Percentiles rank a stretch among this genome's conserved stretches.
Conservation (phyloP, 495 filamentous ascomycete species). For the Annulohypoxylon bovei region DNA sequence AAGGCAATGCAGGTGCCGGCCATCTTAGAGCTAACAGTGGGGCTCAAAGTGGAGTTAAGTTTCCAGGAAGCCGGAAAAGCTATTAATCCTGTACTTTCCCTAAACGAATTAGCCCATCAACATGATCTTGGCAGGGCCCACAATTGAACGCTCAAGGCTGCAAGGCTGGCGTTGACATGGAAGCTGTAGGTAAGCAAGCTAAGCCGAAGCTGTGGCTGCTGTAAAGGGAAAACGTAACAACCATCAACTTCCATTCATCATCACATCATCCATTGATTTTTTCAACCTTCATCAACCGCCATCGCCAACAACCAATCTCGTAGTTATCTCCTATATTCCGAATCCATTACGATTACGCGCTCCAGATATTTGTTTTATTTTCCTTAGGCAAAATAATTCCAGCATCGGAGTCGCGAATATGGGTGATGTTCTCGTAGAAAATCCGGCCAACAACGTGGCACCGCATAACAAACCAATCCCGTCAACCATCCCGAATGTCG, state of each 20-base stretch:
- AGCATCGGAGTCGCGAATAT: slow-evolving; percentile 58
- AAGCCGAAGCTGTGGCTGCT: slow-evolving; percentile 12
- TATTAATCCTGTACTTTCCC: slow-evolving; percentile 40
- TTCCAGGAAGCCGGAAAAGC: slow-evolving; percentile 9
- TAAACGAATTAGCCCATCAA: slow-evolving; percentile 7
- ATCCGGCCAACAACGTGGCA: slow-evolving; percentile 73
- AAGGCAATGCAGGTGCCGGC: slow-evolving; percentile 7
- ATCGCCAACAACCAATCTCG: background rate
- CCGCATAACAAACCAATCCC: slow-evolving; percentile 80
- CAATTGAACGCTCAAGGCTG: slow-evolving; percentile 38
- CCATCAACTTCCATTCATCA: slow-evolving; percentile 1
- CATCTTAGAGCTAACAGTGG: background rate
- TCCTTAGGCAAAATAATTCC: background rate
- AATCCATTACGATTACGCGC: background rate
- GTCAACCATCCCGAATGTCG: slow-evolving; percentile 90
- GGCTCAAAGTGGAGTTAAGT: background rate
- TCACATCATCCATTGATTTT: slow-evolving; percentile 16
- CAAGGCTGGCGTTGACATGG: slow-evolving; percentile 48
- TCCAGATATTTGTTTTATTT: background rate
- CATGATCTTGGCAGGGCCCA: background rate
- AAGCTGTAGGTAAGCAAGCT: slow-evolving; percentile 9
- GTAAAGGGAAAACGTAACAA: slow-evolving; percentile 25
- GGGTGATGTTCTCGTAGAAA: slow-evolving; percentile 87
- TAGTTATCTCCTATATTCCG: background rate
- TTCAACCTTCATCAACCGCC: slow-evolving; percentile 2